Base-by-base conservation (phyloP, 1,139 yeast genomes). In the Yueomyces sp. region DNA sequence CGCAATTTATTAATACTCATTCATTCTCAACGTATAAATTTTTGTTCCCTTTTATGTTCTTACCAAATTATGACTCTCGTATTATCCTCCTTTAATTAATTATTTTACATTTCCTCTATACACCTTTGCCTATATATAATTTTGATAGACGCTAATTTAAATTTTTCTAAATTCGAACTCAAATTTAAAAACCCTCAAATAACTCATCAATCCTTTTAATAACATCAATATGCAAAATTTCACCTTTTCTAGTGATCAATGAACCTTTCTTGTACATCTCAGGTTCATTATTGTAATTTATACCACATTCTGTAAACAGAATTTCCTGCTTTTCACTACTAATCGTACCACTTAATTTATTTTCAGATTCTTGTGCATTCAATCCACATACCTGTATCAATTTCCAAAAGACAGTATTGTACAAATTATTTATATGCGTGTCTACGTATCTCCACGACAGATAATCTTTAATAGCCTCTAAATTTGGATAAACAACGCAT, bases 371-470 rank as follows among this genome's bases (percentile, higher is more conserved):
- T 46, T 76, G 74, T 0, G 94, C 78, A 0, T 81, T 72, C 61
- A 81, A 47, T 0, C 77, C 78, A n/a, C 94, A 91, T 47, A 72
- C 68, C 31, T 68, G 60, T 0, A 91, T 93, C 53, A 93, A 68
- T 5, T 78, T 70, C 99, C 99, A 91, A 58, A 91, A 93, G 0
- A 87, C 69, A 0, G 99, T 93, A 57, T 91, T 91, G 67, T 89
- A 93, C 48, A 93, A 65, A 59, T 91, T 91, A 59, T 91, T 91
- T 44, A 91, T 91, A 63, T 91, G 98, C 45, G 98, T 91, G 59
- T 91, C 99, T 1, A 82, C 98, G 59, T 86, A 97, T 52, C 99
- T 70, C 99, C 99, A 93, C 44, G 83, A 67, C 49, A 93, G 74
- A 57, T 93, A 93, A 59, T 91, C 97, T 43, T 84, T 68, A 2